These are phyloP conservation scores for Annulohypoxylon moriforme DNA, from an alignment of 495 filamentous ascomycete genomes.

Conservation along the genomic window DNA sequence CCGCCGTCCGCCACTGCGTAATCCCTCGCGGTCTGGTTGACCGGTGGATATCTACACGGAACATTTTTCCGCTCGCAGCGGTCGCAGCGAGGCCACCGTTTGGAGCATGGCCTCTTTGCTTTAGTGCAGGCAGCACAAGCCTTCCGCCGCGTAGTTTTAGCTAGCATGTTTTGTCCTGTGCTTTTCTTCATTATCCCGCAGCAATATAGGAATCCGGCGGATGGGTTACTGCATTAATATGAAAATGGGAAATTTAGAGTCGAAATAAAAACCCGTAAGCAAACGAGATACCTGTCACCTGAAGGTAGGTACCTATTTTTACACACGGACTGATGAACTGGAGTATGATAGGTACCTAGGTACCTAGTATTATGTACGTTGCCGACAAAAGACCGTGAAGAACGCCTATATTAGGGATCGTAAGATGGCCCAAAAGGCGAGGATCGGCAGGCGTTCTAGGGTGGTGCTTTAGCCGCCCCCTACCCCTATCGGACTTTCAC, in stretches of 20 bases:
- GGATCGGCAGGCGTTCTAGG: too few relatives aligned
- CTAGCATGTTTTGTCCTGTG: neutral
- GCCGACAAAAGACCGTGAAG: neutral
- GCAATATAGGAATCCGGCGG: too few relatives aligned
- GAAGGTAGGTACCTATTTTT: too few relatives aligned
- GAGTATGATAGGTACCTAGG: too few relatives aligned
- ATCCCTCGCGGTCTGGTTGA: conserved; percentile 28
- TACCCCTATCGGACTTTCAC: neutral
- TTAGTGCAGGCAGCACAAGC: conserved; percentile 35
- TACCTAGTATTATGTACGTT: too few relatives aligned
- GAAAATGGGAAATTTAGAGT: neutral
- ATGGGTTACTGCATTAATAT: neutral
- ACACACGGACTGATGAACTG: too few relatives aligned
- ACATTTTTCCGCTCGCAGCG: conserved; percentile 38
- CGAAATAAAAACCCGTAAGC: neutral
- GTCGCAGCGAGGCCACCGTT: conserved; percentile 31
- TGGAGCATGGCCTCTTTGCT: conserved; percentile 38
- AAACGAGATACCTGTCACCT: too few relatives aligned
- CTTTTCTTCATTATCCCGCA: neutral
- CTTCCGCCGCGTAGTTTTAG: conserved; percentile 26
- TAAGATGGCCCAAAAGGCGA: too few relatives aligned
- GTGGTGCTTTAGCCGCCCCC: neutral
- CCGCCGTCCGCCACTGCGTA: conserved; percentile 20
- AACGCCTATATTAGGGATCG: too few relatives aligned
- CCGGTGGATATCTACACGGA: conserved; percentile 34